A percentile compares a stretch with the other conserved stretches of the same genome.
Conservation (phyloP, 1,284 basidiomycete genomes). For the Ustilago shanxiensis region DNA sequence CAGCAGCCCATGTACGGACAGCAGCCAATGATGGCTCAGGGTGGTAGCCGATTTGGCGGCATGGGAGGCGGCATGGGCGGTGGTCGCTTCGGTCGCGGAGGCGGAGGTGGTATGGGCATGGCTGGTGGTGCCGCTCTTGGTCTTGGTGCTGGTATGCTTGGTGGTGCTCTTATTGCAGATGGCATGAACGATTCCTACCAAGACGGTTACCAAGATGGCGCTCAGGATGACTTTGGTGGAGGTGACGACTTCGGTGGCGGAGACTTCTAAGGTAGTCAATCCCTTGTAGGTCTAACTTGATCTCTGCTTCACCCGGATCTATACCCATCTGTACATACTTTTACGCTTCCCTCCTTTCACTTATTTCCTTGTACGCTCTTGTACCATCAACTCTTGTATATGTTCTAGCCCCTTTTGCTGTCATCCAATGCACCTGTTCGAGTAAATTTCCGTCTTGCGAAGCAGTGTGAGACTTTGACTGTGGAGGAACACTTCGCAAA, state of each 20-base stretch:
- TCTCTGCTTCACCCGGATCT: not conserved
- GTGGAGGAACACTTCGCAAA: not conserved
- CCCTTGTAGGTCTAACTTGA: not conserved
- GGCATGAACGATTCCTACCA: constrained; percentile 62
- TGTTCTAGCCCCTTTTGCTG: not conserved
- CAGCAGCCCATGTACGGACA: constrained; percentile 52
- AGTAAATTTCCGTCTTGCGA: not conserved
- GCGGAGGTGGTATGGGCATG: constrained; percentile 58
- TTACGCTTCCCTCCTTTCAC: not conserved
- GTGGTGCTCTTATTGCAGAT: constrained; percentile 56
- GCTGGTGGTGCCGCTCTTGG: constrained; percentile 53
- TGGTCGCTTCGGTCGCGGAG: constrained; percentile 35
- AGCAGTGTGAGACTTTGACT: not conserved
- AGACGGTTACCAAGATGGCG: constrained; percentile 64
- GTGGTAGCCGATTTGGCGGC: constrained; percentile 35
- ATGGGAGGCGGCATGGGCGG: constrained; percentile 37
- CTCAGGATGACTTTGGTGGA: constrained; percentile 43
- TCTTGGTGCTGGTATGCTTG: constrained; percentile 62
- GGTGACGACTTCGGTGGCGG: constrained; percentile 15
- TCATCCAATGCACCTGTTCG: not conserved
- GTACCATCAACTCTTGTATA: not conserved
- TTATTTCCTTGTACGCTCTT: not conserved
- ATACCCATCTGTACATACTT: not conserved
- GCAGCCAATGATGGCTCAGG: constrained; percentile 47
- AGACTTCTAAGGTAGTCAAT: constrained; percentile 22